phyloP scores from a whole-genome alignment of 257 asterid genomes.

The Voacanga thouarsii region DNA sequence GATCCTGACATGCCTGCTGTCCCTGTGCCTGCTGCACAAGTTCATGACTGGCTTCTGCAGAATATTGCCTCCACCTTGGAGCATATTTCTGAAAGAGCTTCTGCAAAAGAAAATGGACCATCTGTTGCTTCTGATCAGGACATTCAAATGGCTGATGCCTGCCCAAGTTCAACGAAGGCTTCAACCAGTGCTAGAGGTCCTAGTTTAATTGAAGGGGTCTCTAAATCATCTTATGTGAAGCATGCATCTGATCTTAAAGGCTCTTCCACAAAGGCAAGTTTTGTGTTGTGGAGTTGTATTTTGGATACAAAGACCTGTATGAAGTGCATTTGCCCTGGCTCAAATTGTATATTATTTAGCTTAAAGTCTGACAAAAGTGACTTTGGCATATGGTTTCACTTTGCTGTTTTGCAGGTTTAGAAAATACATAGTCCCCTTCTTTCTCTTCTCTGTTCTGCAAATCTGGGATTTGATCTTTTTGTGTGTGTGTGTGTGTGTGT shows the following conservation, averaged over 20 bases:
- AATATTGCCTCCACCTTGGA: constrained; percentile 72
- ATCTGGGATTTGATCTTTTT: too few relatives aligned
- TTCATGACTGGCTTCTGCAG: constrained; percentile 85
- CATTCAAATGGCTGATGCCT: constrained; percentile 74
- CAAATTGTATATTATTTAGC: neutral
- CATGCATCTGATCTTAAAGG: constrained; percentile 91
- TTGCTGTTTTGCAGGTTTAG: too few relatives aligned
- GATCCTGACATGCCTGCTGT: constrained; percentile 97
- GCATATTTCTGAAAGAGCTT: constrained; percentile 68
- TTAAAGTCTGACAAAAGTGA: neutral
- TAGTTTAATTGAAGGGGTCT: constrained; percentile 85
- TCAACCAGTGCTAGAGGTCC: constrained; percentile 64
- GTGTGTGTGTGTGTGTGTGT: too few relatives aligned
- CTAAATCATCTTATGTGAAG: constrained; percentile 83
- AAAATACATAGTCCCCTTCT: neutral
- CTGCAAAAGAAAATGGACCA: constrained; percentile 81
- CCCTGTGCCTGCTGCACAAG: constrained; percentile 87
- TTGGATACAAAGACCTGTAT: neutral
- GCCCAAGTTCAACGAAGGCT: constrained; percentile 45
- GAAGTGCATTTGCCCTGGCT: neutral
- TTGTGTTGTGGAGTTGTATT: neutral
- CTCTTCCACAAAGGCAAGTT: constrained; percentile 71
- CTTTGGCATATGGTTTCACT: neutral
- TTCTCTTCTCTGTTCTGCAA: neutral
- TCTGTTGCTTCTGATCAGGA: constrained; percentile 67